Evolutionary conservation across 169 alveolate species (phyloP).

Genomic region (Eimeria maxima): DNA sequence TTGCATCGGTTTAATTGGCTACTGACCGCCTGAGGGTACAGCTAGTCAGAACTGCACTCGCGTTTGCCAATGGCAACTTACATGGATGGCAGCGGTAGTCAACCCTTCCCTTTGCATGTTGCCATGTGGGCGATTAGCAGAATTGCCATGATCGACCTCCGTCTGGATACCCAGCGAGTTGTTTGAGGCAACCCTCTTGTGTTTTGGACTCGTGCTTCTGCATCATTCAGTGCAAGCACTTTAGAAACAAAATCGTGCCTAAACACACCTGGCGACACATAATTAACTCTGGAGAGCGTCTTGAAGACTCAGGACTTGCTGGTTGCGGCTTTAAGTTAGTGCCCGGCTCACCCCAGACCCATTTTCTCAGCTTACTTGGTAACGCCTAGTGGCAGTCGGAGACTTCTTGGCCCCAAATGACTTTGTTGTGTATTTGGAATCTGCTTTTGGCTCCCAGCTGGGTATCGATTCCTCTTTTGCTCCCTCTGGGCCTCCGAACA

Average conservation of each 20-base stretch:
- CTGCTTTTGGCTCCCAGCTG: background rate
- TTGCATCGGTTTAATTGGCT: background rate
- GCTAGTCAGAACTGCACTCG: background rate
- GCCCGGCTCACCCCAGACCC: background rate
- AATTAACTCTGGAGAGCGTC: background rate
- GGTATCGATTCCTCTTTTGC: background rate
- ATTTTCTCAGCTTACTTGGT: background rate
- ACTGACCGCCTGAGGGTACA: background rate
- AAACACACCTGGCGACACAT: background rate
- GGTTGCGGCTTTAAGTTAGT: background rate
- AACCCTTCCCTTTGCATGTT: background rate
- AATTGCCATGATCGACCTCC: background rate
- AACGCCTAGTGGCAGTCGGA: background rate
- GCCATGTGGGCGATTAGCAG: conserved; percentile 12
- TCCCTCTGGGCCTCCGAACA: background rate
- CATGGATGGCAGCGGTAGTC: conserved; percentile 24
- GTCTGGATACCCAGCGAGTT: conserved; percentile 1
- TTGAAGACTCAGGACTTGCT: background rate
- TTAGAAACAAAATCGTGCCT: background rate
- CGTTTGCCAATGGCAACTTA: background rate
- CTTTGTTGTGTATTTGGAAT: background rate
- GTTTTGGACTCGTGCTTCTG: background rate
- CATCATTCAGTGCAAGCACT: background rate
- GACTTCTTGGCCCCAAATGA: background rate
- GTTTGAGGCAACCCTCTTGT: background rate